Percentiles rank a stretch among this genome's conserved stretches.
Evolutionary conservation across 1,284 basidiomycete genomes (phyloP).

Genomic region (Ganoderma resinaceum): DNA sequence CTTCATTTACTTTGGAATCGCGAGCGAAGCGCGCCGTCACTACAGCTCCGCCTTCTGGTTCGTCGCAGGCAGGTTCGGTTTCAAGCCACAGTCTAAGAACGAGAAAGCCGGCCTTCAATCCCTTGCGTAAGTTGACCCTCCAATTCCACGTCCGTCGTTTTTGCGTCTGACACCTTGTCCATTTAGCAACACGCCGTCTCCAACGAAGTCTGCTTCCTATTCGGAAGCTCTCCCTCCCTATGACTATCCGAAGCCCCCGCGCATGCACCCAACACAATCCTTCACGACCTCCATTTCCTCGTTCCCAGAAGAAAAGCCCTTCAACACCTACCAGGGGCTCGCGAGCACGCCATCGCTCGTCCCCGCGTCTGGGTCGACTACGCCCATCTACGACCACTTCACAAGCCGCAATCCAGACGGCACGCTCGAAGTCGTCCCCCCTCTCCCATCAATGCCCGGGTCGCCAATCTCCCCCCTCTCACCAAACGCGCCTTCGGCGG

Average conservation of each 20-base stretch:
- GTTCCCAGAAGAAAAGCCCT: slow-evolving; percentile 7
- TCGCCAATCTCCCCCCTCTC: slow-evolving; percentile 16
- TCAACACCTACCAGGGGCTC: slow-evolving; percentile 14
- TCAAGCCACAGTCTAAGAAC: background rate
- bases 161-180: too few species aligned
- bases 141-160: background rate
- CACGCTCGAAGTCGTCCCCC: slow-evolving; percentile 9
- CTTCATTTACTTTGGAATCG: slow-evolving; percentile 35
- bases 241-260: slow-evolving; percentile 7
- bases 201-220: slow-evolving; percentile 1
- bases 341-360: slow-evolving; percentile 11
- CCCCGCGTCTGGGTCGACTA: slow-evolving; percentile 9
- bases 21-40: slow-evolving; percentile 29
- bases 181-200: slow-evolving; percentile 8
- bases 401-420: slow-evolving; percentile 6
- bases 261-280: background rate
- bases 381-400: slow-evolving; percentile 22
- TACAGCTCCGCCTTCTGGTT: slow-evolving; percentile 21
- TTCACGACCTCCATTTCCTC: slow-evolving; percentile 9
- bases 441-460: slow-evolving; percentile 7
- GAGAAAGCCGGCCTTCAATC: slow-evolving; percentile 10
- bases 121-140: slow-evolving; percentile 12
- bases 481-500: slow-evolving; percentile 1
- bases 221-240: slow-evolving; percentile 13
- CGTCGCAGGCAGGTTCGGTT: slow-evolving; percentile 11